These are phyloP conservation scores for Dryas drummondii DNA, from an alignment of 306 rosid species.

Conservation along the genomic window DNA sequence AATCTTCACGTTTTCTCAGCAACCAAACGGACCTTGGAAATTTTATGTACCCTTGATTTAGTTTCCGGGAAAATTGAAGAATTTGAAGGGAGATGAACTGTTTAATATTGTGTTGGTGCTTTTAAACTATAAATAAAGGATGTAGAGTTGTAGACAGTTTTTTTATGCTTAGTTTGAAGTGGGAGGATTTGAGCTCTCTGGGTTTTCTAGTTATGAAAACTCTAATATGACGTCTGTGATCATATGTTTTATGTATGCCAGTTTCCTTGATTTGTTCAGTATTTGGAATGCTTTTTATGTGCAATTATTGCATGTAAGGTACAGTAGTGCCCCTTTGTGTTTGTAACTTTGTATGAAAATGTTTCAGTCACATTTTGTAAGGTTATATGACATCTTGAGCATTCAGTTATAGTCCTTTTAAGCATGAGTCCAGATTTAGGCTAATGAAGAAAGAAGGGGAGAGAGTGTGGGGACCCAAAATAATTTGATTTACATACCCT, in stretches of 20 bases:
- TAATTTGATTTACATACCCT: background rate
- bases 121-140: background rate
- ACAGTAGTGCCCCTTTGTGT: background rate
- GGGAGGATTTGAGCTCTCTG: background rate
- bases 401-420: background rate
- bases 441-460: background rate
- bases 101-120: background rate
- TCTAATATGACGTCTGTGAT: constrained; percentile 3
- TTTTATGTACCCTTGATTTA: background rate
- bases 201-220: background rate
- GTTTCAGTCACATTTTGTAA: background rate
- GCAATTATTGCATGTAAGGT: background rate
- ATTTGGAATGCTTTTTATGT: background rate
- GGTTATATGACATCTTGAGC: background rate
- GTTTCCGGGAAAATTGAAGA: constrained; percentile 11
- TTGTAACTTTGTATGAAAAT: background rate
- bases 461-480: background rate
- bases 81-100: background rate
- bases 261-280: background rate
- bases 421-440: background rate
- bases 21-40: background rate
- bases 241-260: background rate
- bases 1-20: background rate
- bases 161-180: background rate
- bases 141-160: background rate